Evolutionary conservation across 164 flowering plant genomes (phyloP), one percentile per base, ranked within the genome.

Genomic region (Amborella trichopoda): DNA sequence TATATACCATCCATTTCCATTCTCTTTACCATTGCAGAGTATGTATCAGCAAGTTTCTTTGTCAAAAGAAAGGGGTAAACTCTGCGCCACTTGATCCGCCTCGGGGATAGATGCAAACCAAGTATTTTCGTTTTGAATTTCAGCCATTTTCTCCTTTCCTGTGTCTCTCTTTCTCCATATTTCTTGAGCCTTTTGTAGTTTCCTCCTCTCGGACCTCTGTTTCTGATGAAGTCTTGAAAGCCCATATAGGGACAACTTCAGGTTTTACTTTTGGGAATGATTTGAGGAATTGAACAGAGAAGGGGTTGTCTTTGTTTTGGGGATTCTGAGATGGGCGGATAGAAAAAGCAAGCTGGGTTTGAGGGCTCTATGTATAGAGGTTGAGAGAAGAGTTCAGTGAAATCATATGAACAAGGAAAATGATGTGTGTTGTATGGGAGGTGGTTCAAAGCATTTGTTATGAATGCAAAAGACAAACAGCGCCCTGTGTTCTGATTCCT

Each of bases 51-150:
- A 23, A 68, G 53, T 56, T 48, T 71, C 56, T 53, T 61, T 10
- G 78, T 52, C 54, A 52, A 20, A 3, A 64, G 23, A 2, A 59
- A 9, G 22, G 51, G 43, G 10, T 68, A 52, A 47, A 69, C 55
- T 23, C 58, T 48, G 55, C 60, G 73, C 71, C 72, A 62, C 23
- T 52, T 64, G 28, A 73, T 49, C 44, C 56, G 71, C 58, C 55
- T 67, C 2, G 64, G 48, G 4, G 69, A 48, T 16, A 69, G 16
- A 36, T 62, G 44, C 1, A 72, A 23, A 0, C 71, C 70, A 45
- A 56, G 65, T 4, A 60, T 17, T 38, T 60, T 53, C 26, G 68
- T 59, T 13, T 57, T 63, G 23, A 58, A 26, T 68, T 58, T 59
- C 53, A 59, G 48, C 71, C 73, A 54, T 3, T 48, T 8, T 50